Evolutionary conservation across 2,329 filamentous ascomycete genomes (phyloP), one percentile per base, ranked within the genome.

Genomic region (Ceratocystis destructans): DNA sequence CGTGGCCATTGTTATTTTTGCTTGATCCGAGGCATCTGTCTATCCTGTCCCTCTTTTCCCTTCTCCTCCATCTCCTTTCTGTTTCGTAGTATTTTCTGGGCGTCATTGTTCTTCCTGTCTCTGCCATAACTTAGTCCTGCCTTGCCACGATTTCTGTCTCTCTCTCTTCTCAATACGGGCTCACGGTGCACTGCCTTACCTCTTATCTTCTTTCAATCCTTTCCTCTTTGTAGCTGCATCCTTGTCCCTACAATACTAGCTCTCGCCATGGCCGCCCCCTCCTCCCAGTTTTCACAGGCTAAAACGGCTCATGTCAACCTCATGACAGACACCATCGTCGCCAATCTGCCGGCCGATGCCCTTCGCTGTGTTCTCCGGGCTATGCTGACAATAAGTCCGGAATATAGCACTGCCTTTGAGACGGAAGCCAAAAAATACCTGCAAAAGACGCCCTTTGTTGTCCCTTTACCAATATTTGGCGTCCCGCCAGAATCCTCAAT

Each of bases 261-360:
- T 20, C 17, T 46, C 15, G 4, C 12, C 28, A 63, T 46, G 22
- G 17, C 15, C 2, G 15, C 59, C 8, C 15, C 46, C 28, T 28
- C 41, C 25, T 33, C 53, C 6, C 25, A n/a, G n/a, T 37, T 45
- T 50, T 67, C 63, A 6, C 45, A 69, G 64, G 68, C 68, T 64
- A 71, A 70, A n/a, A 70, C 68, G 45, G 75, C 76, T 31, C 77
- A 79, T 69, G 76, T 79, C 68, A 79, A 79, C 64, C 77, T 79
- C 74, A 79, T 79, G 77, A 76, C 75, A 1, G 77, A 79, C 66
- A 77, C 75, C 3, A 74, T 79, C 66, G 76, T 79, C 64, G 75
- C 74, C n/a, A 79, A 76, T 59, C 68, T 79, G 28, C 72, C 76
- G 0, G 69, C 71, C 0, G 76, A 77, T n/a, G 76, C 73, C 4